Conservation (phyloP, 169 alveolate species). For the Plasmodium cynomolgi region DNA sequence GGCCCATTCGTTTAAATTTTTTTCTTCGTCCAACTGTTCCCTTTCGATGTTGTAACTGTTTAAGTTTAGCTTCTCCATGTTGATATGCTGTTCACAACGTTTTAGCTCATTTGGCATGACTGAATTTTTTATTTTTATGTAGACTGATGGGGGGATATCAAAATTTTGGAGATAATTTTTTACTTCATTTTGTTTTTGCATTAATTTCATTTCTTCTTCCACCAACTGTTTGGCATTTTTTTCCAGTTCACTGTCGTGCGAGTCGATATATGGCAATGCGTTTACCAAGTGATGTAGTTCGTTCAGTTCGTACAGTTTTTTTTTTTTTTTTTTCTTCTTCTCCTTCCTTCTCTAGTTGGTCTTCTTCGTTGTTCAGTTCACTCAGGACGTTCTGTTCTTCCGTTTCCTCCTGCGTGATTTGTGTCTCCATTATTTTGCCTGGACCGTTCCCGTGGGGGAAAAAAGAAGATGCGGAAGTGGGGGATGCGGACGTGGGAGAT, state of each 20-base stretch:
- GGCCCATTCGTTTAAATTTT: not conserved
- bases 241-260: constrained; percentile 43
- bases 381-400: not conserved
- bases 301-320: constrained; percentile 19
- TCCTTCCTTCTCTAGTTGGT: not conserved
- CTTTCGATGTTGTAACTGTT: constrained; percentile 21
- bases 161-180: constrained; percentile 31
- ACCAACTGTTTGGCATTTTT: constrained; percentile 42
- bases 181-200: constrained; percentile 27
- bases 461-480: not conserved
- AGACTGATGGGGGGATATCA: not conserved
- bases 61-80: constrained; percentile 19
- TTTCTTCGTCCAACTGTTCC: not conserved
- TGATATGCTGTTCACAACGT: constrained; percentile 20
- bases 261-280: constrained; percentile 55
- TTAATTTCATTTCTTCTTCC: constrained; percentile 64
- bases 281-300: constrained; percentile 27
- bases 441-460: not conserved
- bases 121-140: constrained; percentile 14
- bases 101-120: constrained; percentile 37
- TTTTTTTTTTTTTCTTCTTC: not conserved
- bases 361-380: not conserved
- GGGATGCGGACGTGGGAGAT: too few relatives aligned
- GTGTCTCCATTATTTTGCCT: constrained; percentile 15
- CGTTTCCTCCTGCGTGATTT: not conserved